Conservation (phyloP, 2,329 filamentous ascomycete species). For the Ustulina deusta region DNA sequence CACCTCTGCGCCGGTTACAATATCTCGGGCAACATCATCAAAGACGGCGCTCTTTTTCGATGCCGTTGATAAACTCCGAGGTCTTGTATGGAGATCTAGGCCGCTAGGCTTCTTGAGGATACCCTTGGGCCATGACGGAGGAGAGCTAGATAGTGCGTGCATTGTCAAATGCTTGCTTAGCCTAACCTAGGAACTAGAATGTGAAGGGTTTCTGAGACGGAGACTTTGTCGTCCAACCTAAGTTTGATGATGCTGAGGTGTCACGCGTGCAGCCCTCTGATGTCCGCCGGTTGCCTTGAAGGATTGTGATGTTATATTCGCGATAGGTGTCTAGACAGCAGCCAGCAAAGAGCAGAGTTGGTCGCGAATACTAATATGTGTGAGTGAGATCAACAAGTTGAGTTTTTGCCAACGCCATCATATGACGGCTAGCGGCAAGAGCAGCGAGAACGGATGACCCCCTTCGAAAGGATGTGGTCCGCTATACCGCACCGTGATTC, state of each 20-base stretch:
- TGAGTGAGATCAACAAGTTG: constrained; percentile 34
- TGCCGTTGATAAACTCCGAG: constrained; percentile 38
- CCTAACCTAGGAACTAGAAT: constrained; percentile 6
- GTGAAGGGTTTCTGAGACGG: constrained; percentile 3
- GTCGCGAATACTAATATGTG: constrained; percentile 21
- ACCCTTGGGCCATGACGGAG: constrained; percentile 38
- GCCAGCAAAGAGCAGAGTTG: constrained; percentile 20
- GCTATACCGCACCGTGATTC: constrained; percentile 38
- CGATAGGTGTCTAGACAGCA: constrained; percentile 7
- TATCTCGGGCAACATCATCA: constrained; percentile 42
- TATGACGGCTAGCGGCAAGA: constrained; percentile 32
- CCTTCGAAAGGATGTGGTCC: constrained; percentile 30
- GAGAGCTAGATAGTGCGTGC: constrained; percentile 36
- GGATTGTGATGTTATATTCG: constrained; percentile 25
- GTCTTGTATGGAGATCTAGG: constrained; percentile 35
- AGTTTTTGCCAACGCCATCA: constrained; percentile 33
- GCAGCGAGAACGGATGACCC: constrained; percentile 35
- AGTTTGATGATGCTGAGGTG: constrained; percentile 5
- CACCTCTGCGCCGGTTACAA: constrained; percentile 42
- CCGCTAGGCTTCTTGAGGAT: constrained; percentile 43
- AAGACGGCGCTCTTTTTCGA: constrained; percentile 42
- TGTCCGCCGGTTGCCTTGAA: constrained; percentile 10
- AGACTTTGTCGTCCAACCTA: constrained; percentile 8
- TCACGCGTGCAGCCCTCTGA: constrained; percentile 10
- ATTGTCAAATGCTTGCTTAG: constrained; percentile 29